Conservation (phyloP, 2,329 filamentous ascomycete genomes). For the Sarocladium oryzae region DNA sequence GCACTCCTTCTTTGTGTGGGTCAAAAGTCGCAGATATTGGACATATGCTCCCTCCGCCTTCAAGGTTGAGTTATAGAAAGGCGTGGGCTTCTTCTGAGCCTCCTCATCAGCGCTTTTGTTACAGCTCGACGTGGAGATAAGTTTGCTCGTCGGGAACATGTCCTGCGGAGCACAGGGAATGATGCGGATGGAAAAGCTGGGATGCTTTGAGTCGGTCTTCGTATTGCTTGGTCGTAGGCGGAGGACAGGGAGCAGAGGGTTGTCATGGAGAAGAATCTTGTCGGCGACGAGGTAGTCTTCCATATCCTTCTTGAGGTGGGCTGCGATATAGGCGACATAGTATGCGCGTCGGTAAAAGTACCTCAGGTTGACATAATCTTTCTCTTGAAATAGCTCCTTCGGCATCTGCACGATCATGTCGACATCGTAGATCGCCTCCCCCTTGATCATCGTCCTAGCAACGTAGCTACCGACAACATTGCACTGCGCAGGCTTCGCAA, state of each 20-base stretch:
- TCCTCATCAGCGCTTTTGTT: conserved; percentile 50
- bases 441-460: conserved; percentile 64
- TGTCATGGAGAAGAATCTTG: conserved; percentile 65
- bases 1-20: conserved; percentile 62
- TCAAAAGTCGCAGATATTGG: conserved; percentile 68
- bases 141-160: conserved; percentile 65
- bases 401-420: conserved; percentile 91
- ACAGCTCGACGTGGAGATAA: conserved; percentile 63
- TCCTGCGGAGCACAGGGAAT: conserved; percentile 66
- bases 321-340: conserved; percentile 77
- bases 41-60: conserved; percentile 70
- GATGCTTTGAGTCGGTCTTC: conserved; percentile 15
- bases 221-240: conserved; percentile 29
- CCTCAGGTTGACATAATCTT: conserved; percentile 86
- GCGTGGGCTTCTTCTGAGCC: conserved; percentile 50
- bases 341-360: conserved; percentile 95
- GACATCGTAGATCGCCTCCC: conserved; percentile 52
- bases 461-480: conserved; percentile 89
- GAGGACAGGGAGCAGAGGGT: conserved; percentile 67
- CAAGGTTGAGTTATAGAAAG: conserved; percentile 84
- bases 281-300: conserved; percentile 47
- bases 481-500: conserved; percentile 66
- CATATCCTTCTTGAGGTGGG: conserved; percentile 55
- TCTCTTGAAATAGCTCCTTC: conserved; percentile 72
- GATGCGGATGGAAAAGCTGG: conserved; percentile 61